These are phyloP conservation scores for Stachybotrys chlorohalonatus DNA, from an alignment of 2,329 filamentous ascomycete species.

Conservation along the genomic window DNA sequence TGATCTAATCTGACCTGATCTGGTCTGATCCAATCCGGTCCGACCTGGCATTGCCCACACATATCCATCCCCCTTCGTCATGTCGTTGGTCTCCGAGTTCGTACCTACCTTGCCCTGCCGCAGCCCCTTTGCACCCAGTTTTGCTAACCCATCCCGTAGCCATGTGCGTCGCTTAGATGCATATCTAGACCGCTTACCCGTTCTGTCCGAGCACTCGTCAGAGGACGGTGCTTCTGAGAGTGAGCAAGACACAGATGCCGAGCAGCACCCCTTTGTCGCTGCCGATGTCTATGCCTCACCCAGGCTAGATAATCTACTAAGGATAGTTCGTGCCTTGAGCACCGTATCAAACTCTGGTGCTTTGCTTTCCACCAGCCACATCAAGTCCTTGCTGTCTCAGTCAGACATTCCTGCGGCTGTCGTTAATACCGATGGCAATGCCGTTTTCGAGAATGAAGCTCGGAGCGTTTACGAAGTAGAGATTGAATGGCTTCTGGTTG, in stretches of 20 bases:
- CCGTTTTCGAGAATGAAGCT: slow-evolving; percentile 15
- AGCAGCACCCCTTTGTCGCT: slow-evolving; percentile 22
- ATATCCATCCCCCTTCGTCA: slow-evolving; percentile 4
- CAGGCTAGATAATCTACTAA: slow-evolving; percentile 53
- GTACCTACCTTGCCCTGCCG: slow-evolving; percentile 5
- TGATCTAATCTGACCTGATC: background rate
- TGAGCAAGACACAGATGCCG: slow-evolving; percentile 18
- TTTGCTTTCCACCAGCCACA: slow-evolving; percentile 49
- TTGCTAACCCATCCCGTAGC: slow-evolving; percentile 23
- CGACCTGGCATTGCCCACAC: background rate
- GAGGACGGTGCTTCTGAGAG: slow-evolving; percentile 26
- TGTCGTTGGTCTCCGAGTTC: slow-evolving; percentile 20
- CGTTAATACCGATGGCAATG: slow-evolving; percentile 9
- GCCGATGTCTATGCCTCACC: slow-evolving; percentile 39
- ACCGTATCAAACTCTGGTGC: slow-evolving; percentile 56
- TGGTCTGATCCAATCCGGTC: background rate
- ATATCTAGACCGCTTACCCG: slow-evolving; percentile 53
- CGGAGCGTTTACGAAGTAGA: slow-evolving; percentile 59
- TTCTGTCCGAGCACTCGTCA: slow-evolving; percentile 28
- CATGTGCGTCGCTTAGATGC: slow-evolving; percentile 56
- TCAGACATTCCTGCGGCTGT: slow-evolving; percentile 44
- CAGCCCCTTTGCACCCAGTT: background rate
- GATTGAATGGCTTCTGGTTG: slow-evolving; percentile 82
- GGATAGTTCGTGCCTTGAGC: slow-evolving; percentile 62
- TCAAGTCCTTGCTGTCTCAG: slow-evolving; percentile 54